Base-by-base conservation (phyloP, 257 asterid genomes). In the Solanum ahanhuiri region DNA sequence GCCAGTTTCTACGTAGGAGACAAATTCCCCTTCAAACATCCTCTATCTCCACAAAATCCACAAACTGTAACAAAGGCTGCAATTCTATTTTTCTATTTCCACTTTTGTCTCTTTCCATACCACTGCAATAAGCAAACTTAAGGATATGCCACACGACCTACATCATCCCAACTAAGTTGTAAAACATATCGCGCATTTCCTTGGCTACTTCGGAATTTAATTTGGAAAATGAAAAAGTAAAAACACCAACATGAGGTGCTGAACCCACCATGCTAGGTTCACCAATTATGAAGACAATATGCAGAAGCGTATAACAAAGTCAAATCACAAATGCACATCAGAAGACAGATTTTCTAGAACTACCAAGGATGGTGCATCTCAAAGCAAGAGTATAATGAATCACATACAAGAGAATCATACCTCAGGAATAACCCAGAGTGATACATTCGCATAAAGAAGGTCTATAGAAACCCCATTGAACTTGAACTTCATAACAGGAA, bases 401-500 rank as follows among this genome's bases (percentile, higher is more conserved):
- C 67, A 79, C 84, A 79, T 28, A 79, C 84, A 79, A 48, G 84
- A 79, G 28, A 48, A 79, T 45, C 84, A 86, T 91, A 95, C 98
- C 90, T 95, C 98, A 87, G 98, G 96, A 88, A 94, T 94, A 87
- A 91, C 92, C 92, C 92, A 92, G 87, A 92, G 93, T 86, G 97
- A 91, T 81, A 95, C 95, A 89, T 95, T 96, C 83, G 97, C 98
- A 86, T 96, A 96, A 45, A 96, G 98, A 39, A 95, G 92, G 92
- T 96, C 99, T 81, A 94, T 87, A 66, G 98, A 94, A 85, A 96
- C 91, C 70, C 97, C 98, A 89, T 83, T 89, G 90, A 93, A 92
- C 93, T 93, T 95, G 95, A 95, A 95, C 89, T 64, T 90, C 98
- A 95, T 95, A 85, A 94, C 97, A 17, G 98, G 98, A 83, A 95